Base-by-base conservation (phyloP, 768 basidiomycete species). In the Phlegmacium glaucopus region DNA sequence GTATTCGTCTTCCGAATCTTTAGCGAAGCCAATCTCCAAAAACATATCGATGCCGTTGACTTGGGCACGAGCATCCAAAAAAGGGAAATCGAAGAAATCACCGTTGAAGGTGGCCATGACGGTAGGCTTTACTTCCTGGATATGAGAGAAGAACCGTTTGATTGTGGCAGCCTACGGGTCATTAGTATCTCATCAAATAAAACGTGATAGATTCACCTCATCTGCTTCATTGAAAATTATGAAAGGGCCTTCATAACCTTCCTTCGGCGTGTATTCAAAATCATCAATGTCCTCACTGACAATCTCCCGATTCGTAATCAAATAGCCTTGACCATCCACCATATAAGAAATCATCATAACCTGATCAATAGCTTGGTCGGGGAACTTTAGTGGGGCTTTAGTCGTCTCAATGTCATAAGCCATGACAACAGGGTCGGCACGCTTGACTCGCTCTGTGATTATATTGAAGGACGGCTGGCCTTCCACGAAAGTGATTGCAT, bases 261-360 rank as follows among this genome's bases (percentile, higher is more conserved):
- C 92, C 65, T 93, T 98, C 1, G 96, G 96, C 0, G 96, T 98
- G 63, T 98, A 98, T 64, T 98, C 96, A 59, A 99, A 98, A 63
- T 99, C 90, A 36, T 96, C 94, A 51, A 99, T 97, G 60, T 98
- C 92, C 61, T 97, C 94, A 51, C 87, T 85, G 49, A 98, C 92
- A 42, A 98, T 97, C 55, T 99, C 96, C 36, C 96, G 79, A 59
- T 98, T 98, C 16, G 93, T 96, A 66, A 99, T 97, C 51, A 99
- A 80, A 62, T 89, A 99, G 0, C 96, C 96, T 65, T 94, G 91
- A 0, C 94, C 95, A 62, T 99, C 96, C 13, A 99, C 75, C 94
- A 99, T 98, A 69, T 98, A 99, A 37, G 96, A 99, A 53, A 99
- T 98, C 96, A 99, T 99, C 95, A 99, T 99, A 58, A 99, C 93